Base-by-base conservation (phyloP, 2,329 filamentous ascomycete species). In the Diaporthe sp. region DNA sequence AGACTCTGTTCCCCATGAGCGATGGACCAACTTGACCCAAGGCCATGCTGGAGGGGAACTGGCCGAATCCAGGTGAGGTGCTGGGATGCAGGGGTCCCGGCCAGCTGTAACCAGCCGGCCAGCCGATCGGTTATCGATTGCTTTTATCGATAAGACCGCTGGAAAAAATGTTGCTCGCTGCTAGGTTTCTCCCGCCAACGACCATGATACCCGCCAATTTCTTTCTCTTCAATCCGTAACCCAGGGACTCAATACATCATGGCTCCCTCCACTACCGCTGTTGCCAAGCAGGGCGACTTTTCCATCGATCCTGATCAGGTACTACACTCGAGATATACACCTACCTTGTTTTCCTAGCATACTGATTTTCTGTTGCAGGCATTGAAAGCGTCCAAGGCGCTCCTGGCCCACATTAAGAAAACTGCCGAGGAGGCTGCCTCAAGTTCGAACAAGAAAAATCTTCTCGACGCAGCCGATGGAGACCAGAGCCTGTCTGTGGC, bases 301-400 rank as follows among this genome's bases (percentile, higher is more conserved):
- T 80, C 80, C 13, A 79, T 84, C 58, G 79, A 84, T 66, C 79
- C 82, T 40, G 81, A 83, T n/a, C 83, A 84, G 80, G 80, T 81
- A 73, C 64, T 77, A 52, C 12, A 19, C 33, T 33, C 71, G 58
- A 33, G 22, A 12, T 35, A 30, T 3, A n/a, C 57, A 13, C 22
- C 54, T 28, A 52, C 47, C 35, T 45, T 28, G 33, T 47, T 38
- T 70, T 61, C 64, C 71, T 68, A 66, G 47, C 40, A 50, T 68
- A 55, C 74, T 75, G 22, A 75, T 54, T 33, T 28, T 28, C 54
- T 47, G 35, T 58, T 22, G 38, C 71, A 92, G 90, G 89, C 88
- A 42, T 82, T 92, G 75, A 92, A 91, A 81, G 91, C 91, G 47
- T 91, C 90, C 77, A 91, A 89, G 81, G 90, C 91, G 40, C 87